phyloP scores from a whole-genome alignment of 805 yeast species.

The Zygosaccharomyces lentus region DNA sequence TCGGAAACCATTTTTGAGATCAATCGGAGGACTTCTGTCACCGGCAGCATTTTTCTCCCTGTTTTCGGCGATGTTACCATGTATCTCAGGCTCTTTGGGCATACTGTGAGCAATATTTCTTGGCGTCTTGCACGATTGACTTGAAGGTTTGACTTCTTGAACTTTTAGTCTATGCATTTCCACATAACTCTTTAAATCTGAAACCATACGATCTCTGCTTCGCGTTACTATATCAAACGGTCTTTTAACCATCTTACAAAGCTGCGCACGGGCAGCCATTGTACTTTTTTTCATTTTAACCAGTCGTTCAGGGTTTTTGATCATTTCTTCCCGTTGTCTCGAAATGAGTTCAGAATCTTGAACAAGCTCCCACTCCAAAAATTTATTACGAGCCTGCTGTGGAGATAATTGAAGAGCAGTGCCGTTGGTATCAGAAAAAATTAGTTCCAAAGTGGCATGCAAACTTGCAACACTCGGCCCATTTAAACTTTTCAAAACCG shows the following conservation, averaged over 20 bases:
- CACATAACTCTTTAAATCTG: slow-evolving; percentile 18
- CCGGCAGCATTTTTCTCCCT: slow-evolving; percentile 1
- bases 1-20: neutral
- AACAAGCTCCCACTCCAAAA: slow-evolving; percentile 61
- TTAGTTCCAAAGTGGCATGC: slow-evolving; percentile 14
- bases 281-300: slow-evolving; percentile 21
- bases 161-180: neutral
- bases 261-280: slow-evolving; percentile 20
- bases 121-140: neutral
- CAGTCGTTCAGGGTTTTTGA: slow-evolving; percentile 16
- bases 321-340: slow-evolving; percentile 42
- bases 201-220: slow-evolving; percentile 11
- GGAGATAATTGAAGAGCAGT: slow-evolving; percentile 17
- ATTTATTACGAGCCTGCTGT: slow-evolving; percentile 35
- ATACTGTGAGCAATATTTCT: neutral
- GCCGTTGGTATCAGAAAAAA: slow-evolving; percentile 19
- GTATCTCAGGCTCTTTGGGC: neutral
- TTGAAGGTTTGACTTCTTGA: neutral
- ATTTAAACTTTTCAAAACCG: slow-evolving; percentile 47
- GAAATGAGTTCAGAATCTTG: slow-evolving; percentile 57
- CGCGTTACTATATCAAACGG: slow-evolving; percentile 14
- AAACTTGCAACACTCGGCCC: slow-evolving; percentile 22
- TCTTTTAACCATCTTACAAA: slow-evolving; percentile 20
- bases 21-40: neutral
- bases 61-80: slow-evolving; percentile 3